phyloP scores from a whole-genome alignment of 352 stramenopile species.

The Pythium graminicola region DNA sequence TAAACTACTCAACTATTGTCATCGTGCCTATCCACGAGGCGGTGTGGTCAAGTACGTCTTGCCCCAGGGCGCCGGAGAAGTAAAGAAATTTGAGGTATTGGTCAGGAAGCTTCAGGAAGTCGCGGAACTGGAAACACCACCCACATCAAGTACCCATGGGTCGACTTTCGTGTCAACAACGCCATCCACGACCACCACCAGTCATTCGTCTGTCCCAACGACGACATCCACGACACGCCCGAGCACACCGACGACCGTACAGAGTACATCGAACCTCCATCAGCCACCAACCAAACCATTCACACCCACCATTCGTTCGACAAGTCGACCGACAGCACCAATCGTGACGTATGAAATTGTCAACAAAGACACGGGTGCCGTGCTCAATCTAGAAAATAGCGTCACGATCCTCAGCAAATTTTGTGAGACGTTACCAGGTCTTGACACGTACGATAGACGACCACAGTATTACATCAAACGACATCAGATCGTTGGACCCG shows the following conservation, averaged over 20 bases:
- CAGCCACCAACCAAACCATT: too few species aligned
- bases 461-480: slow-evolving; percentile 72
- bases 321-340: background rate
- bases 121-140: slow-evolving; percentile 31
- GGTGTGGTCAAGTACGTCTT: slow-evolving; percentile 75
- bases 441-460: slow-evolving; percentile 78
- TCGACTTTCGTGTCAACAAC: background rate
- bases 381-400: slow-evolving; percentile 60
- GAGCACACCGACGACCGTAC: too few species aligned
- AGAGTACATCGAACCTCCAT: too few species aligned
- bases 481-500: slow-evolving; percentile 34
- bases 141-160: background rate
- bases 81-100: slow-evolving; percentile 59
- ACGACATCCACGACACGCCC: too few species aligned
- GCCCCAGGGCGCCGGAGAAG: slow-evolving; percentile 25
- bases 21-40: slow-evolving; percentile 29
- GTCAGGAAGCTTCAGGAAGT: slow-evolving; percentile 56
- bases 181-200: too few species aligned
- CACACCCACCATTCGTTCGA: background rate
- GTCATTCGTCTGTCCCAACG: too few species aligned
- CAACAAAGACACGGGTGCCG: slow-evolving; percentile 57
- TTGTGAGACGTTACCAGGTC: slow-evolving; percentile 69
- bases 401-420: slow-evolving; percentile 64
- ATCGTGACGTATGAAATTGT: slow-evolving; percentile 37
- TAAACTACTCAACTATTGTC: slow-evolving; percentile 68